Evolutionary conservation across 345 rosid genomes (phyloP), one percentile per base, ranked within the genome.

Genomic region (Corchorus capsularis): DNA sequence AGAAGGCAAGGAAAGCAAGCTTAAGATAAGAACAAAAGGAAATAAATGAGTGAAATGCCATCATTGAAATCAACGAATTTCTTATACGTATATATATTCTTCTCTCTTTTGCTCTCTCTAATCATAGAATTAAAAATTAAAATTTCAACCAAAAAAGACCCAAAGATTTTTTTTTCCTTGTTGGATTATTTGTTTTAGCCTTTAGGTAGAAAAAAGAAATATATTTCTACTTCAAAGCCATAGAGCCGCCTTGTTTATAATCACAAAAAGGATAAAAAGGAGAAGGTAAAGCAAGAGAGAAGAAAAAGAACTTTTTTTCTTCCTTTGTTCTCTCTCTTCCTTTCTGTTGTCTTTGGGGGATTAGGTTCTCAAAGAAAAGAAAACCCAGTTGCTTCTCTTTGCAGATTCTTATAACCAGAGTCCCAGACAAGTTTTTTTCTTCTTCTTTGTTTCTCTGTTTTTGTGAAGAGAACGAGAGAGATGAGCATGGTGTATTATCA

Each of bases 401-500:
- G 49, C 47, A 61, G 56, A 61, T 73, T 62, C 61, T 74, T 12
- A 43, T 34, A 1, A n/a, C n/a, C n/a, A n/a, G n/a, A n/a, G n/a
- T n/a, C 14, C 16, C 22, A 46, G 69, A 39, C 22, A 35, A 62
- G 73, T 71, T 32, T 70, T 73, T 57, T 52, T n/a, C 63, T 15
- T 65, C 43, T 74, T 19, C 71, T 35, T 72, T 49, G 17, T 75
- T 56, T 69, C 35, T 75, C 50, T 69, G 35, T 37, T 76, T 22
- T 55, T 70, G 46, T 16, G 27, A 22, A 55, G 55, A 60, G 77
- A 74, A 52, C 52, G 45, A 59, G 74, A 32, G 84, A 68, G 75
- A 78, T 77, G 82, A 87, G 72, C 77, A 46, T 66, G 64, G 8
- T 75, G 78, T 75, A 55, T 75, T 75, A 75, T 32, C 72, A 75